phyloP scores from a whole-genome alignment of 768 basidiomycete species.

The Suillus sp. region DNA sequence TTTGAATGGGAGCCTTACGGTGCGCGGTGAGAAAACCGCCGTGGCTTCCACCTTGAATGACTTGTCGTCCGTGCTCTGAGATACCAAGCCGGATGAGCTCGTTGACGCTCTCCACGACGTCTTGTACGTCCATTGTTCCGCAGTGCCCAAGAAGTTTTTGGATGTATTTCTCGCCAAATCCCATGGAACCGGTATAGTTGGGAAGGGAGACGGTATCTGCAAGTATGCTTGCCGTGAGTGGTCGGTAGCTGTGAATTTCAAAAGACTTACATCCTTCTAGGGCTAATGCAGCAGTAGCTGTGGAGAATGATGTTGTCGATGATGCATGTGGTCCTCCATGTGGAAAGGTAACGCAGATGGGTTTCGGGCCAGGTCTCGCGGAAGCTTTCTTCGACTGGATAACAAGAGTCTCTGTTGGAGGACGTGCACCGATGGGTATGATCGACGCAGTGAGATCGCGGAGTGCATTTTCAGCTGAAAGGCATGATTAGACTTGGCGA shows the following conservation, averaged over 20 bases:
- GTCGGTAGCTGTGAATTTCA: not conserved
- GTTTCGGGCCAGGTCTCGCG: slow-evolving; percentile 22
- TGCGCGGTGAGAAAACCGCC: slow-evolving; percentile 67
- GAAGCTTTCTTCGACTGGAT: slow-evolving; percentile 36
- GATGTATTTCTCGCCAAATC: slow-evolving; percentile 65
- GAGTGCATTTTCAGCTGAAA: slow-evolving; percentile 46
- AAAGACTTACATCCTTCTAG: slow-evolving; percentile 59
- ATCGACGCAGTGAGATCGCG: slow-evolving; percentile 43
- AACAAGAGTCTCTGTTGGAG: slow-evolving; percentile 55
- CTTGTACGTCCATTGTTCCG: slow-evolving; percentile 65
- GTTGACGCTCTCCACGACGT: slow-evolving; percentile 56
- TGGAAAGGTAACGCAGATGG: slow-evolving; percentile 52
- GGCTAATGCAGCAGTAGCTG: slow-evolving; percentile 46
- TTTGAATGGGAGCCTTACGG: slow-evolving; percentile 39
- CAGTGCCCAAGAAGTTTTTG: slow-evolving; percentile 57
- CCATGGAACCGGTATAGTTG: slow-evolving; percentile 70
- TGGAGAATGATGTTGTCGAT: slow-evolving; percentile 48
- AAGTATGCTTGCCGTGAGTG: not conserved
- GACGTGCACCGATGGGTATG: slow-evolving; percentile 50
- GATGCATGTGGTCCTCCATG: slow-evolving; percentile 69
- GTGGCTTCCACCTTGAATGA: slow-evolving; percentile 68
- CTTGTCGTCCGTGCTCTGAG: slow-evolving; percentile 51
- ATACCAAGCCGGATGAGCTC: slow-evolving; percentile 54
- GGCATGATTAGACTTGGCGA: not conserved
- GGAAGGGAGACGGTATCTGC: slow-evolving; percentile 60